Evolutionary conservation across 1,139 yeast species (phyloP), one percentile per base, ranked within the genome.

Genomic region (Hyphopichia burtonii): DNA sequence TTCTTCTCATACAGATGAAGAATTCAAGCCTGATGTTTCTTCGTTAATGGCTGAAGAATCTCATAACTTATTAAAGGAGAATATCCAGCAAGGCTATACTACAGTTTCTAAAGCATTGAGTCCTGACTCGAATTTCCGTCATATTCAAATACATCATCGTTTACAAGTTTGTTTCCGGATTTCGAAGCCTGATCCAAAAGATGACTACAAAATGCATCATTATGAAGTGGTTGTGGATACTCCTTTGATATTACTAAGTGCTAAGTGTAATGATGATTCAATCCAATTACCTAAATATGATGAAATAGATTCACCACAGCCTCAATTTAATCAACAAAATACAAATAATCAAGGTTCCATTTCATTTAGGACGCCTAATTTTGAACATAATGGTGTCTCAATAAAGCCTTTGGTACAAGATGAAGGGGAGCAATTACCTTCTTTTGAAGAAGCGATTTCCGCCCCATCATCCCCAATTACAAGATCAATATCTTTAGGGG

Each of bases 161-260:
- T 66, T 90, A 39, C 95, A 88, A 54, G 78, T 89, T 4, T 82
- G 89, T 53, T 76, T 90, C 51, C 69, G 96, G 44, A 83, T 90
- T 30, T 84, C 95, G 25, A 84, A 82, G 52, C 76, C 76, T 0
- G 83, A 80, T 46, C 77, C 81, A 6, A 71, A 71, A 10, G 82
- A 80, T 45, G 63, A 70, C 40, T 70, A 67, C 38, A 81, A 78
- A 51, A 68, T 86, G 66, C 91, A 88, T 54, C 95, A 88, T 60
- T 90, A 83, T 56, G 96, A 90, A 54, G 96, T 90, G 37, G 83
- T 89, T 40, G 86, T 90, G 36, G 96, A 89, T 58, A 86, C 96
- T 0, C 96, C 96, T 0, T 73, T 90, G 41, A 74, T 77, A 25
- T 68, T 90, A 41, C 71, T 88, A 37, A 84, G 94, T 41, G 78